Base-by-base conservation (phyloP, 495 filamentous ascomycete genomes). In the Usnea hakonensis region DNA sequence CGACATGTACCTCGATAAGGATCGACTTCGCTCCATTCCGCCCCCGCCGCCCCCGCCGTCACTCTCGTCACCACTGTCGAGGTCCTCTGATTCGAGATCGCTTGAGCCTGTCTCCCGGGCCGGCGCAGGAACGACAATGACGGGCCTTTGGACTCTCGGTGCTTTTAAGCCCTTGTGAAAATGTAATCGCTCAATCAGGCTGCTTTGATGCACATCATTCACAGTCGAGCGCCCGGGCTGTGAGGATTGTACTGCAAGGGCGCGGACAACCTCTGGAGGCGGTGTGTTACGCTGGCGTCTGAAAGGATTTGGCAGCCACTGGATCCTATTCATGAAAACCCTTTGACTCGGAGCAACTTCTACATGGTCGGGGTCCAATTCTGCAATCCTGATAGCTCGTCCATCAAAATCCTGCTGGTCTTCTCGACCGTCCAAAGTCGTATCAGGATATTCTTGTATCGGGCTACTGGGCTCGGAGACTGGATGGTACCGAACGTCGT, bases 401-500 rank as follows among this genome's bases (percentile, higher is more conserved):
- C 19, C 55, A 58, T 4, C 4, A 19, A 3, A 23, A 19, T 63
- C 53, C 28, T 26, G 33, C 9, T 53, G 55, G 19, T 55, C 46
- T 40, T 40, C 28, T 41, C 14, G 48, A 14, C 35, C 16, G n/a
- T 54, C 23, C 26, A 21, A 44, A 36, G 48, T 35, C 11, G 35
- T 35, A 13, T 60, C 50, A 28, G 30, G 35, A 11, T 55, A 46
- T 32, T 56, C 57, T 55, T 1, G 53, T 40, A 61, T 57, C 0
- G 83, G 77, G 8, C 78, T 78, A n/a, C 85, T 85, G n/a, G 86
- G 78, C 65, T 86, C 85, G 40, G 82, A 84, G 52, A 87, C 79
- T n/a, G 89, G 82, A 64, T 93, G 88, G 69, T 95, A 91, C 53
- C 86, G 85, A 55, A 96, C 81, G 60, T 87, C 85, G 67, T 96